Base-by-base conservation (phyloP, 371 early-diverging fungal genomes). In the Phascolomyces articulosus region DNA sequence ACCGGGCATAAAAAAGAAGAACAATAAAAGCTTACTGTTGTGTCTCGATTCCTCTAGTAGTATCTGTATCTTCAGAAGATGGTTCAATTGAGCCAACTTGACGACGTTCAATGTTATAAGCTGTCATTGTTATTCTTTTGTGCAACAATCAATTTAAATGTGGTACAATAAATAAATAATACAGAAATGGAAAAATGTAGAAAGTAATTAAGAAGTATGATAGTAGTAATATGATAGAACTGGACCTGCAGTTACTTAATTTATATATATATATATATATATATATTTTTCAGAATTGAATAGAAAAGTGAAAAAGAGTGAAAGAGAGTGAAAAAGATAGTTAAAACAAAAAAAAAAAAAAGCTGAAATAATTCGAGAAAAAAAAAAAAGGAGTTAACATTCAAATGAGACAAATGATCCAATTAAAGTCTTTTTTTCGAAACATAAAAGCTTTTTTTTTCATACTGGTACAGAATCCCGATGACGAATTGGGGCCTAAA, bases 81-180 rank as follows among this genome's bases (percentile, higher is more conserved):
- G 51, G 24, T 1, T 24, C 24, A 13, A 20, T 0, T 4, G 15
- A 4, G 23, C n/a, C 51, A 13, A 24, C 0, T 24, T 51, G 51
- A 3, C 51, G 51, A 2, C 26, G 51, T n/a, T 44, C 44, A n/a
- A 44, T 44, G 44, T 8, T 20, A n/a, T 11, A 8, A 10, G 21
- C 51, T 24, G 51, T 51, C 51, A 51, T 51, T 51, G 47, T 51
- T 24, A n/a, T n/a, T n/a, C n/a, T n/a, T 51, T 51, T 51, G 51
- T 51, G 51, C 26, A 24, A 51, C 51, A 24, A n/a, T 51, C 1
- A 51, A 34, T 9, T 9, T 34, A 9, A 34, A 24, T 21, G 51
- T 51, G 23, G 51, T 51, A 51, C 51, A 51, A n/a, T 15, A n/a
- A 6, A n/a, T n/a, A n/a, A n/a, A n/a, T n/a, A n/a, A n/a, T n/a